These are phyloP conservation scores for Carpinus viminea DNA, from an alignment of 306 rosid genomes.

Conservation along the genomic window DNA sequence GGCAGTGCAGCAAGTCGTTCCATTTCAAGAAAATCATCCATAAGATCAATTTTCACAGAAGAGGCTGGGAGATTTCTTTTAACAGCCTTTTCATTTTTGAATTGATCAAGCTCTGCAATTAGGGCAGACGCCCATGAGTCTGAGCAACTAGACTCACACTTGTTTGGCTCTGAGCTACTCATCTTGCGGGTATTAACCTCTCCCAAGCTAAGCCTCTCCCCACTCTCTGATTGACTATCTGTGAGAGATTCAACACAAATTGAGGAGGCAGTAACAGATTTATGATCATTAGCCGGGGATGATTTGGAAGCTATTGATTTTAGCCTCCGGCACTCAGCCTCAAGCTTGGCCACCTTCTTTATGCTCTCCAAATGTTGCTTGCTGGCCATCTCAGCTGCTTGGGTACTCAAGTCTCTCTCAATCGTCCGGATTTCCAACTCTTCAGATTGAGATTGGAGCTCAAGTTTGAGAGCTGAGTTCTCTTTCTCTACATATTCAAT, in stretches of 20 bases:
- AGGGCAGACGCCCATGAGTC: constrained; percentile 80
- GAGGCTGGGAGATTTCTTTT: constrained; percentile 44
- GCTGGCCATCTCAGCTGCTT: constrained; percentile 93
- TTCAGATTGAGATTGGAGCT: constrained; percentile 60
- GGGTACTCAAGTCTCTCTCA: constrained; percentile 92
- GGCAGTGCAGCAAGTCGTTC: constrained; percentile 79
- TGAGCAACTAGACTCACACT: constrained; percentile 57
- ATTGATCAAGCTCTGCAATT: constrained; percentile 78
- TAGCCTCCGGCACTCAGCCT: constrained; percentile 87
- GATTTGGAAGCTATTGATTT: constrained; percentile 48
- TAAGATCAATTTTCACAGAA: constrained; percentile 66
- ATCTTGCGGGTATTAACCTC: constrained; percentile 51
- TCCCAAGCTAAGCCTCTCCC: constrained; percentile 48
- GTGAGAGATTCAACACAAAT: constrained; percentile 66
- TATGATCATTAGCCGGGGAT: constrained; percentile 51
- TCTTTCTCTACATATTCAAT: constrained; percentile 68
- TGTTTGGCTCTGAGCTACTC: constrained; percentile 51
- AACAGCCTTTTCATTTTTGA: constrained; percentile 63
- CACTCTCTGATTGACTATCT: constrained; percentile 75
- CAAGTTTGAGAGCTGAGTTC: constrained; percentile 67
- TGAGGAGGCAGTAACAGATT: constrained; percentile 62
- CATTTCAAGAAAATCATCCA: constrained; percentile 99
- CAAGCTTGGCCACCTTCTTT: constrained; percentile 85
- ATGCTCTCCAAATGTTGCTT: constrained; percentile 92
- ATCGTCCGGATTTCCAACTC: constrained; percentile 79